Evolutionary conservation across 2,329 filamentous ascomycete species (phyloP).

Genomic region (Fusarium hostae): DNA sequence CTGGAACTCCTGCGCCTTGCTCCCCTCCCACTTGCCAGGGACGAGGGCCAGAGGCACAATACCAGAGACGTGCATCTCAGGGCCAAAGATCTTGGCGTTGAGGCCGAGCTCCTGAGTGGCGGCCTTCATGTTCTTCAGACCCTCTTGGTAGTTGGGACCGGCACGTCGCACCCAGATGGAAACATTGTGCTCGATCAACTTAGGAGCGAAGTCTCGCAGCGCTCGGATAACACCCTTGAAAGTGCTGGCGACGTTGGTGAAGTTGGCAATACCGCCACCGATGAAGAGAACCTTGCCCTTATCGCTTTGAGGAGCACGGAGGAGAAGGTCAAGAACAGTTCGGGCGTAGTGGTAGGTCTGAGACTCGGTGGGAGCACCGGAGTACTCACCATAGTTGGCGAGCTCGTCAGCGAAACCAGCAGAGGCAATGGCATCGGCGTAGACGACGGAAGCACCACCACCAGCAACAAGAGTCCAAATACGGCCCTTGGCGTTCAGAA

Average conservation of each 20-base stretch:
- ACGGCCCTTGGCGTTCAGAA: conserved; percentile 89
- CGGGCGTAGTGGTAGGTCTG: conserved; percentile 99
- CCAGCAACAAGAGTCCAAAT: conserved; percentile 99
- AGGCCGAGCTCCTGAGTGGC: conserved; percentile 94
- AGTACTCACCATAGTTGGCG: conserved; percentile 99
- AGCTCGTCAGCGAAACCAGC: conserved; percentile 95
- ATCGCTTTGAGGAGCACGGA: conserved; percentile 83
- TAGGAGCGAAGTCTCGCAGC: conserved; percentile 86
- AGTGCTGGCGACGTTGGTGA: conserved; percentile 98
- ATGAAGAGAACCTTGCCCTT: conserved; percentile 99
- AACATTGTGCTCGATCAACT: conserved; percentile 94
- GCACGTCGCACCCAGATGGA: conserved; percentile 94
- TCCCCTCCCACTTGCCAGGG: conserved; percentile 71
- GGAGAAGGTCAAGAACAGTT: conserved; percentile 97
- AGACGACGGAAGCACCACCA: conserved; percentile 99
- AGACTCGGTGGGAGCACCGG: conserved; percentile 96
- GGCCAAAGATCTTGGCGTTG: conserved; percentile 71
- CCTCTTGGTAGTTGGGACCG: conserved; percentile 98
- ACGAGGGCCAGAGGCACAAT: conserved; percentile 92
- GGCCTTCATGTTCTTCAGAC: conserved; percentile 99
- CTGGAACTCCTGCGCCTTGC: conserved; percentile 70
- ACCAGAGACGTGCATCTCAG: conserved; percentile 95
- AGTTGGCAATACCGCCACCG: conserved; percentile 99
- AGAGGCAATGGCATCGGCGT: conserved; percentile 97
- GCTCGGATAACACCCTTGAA: conserved; percentile 99